phyloP scores from a whole-genome alignment of 2,329 filamentous ascomycete species.

The Xylariaceae sp. region DNA sequence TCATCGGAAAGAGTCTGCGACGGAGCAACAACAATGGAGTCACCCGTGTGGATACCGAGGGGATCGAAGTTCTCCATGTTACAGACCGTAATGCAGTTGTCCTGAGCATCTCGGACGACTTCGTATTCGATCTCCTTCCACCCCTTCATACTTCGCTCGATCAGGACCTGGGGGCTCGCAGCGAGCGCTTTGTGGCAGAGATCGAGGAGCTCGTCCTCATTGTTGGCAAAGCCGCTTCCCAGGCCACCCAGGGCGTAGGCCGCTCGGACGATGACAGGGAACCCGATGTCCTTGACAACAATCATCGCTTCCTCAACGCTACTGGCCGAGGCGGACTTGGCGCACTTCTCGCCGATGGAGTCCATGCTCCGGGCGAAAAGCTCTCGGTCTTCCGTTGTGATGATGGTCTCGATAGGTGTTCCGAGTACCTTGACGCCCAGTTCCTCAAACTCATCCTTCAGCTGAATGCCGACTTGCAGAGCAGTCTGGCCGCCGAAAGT shows the following conservation, averaged over 20 bases:
- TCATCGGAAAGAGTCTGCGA: constrained; percentile 96
- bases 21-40: constrained; percentile 95
- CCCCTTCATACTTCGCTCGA: constrained; percentile 98
- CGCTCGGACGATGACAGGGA: constrained; percentile 93
- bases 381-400: constrained; percentile 96
- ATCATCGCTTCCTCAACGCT: constrained; percentile 80
- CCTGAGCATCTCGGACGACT: constrained; percentile 87
- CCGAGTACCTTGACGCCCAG: constrained; percentile 92
- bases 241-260: constrained; percentile 94
- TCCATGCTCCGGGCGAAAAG: constrained; percentile 98
- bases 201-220: constrained; percentile 74
- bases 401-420: constrained; percentile 95
- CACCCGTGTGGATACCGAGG: constrained; percentile 93
- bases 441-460: constrained; percentile 92
- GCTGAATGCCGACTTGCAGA: constrained; percentile 90
- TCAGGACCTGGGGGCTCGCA: constrained; percentile 89
- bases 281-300: constrained; percentile 88
- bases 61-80: constrained; percentile 99
- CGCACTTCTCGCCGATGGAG: constrained; percentile 94
- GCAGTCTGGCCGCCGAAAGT: constrained; percentile 98
- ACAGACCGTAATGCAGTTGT: constrained; percentile 99
- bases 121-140: constrained; percentile 99
- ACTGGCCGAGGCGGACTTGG: constrained; percentile 90
- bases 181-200: constrained; percentile 94
- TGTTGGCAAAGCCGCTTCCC: constrained; percentile 90